phyloP scores from a whole-genome alignment of 108 stramenopile genomes.

The Discostella stelligeroides region DNA sequence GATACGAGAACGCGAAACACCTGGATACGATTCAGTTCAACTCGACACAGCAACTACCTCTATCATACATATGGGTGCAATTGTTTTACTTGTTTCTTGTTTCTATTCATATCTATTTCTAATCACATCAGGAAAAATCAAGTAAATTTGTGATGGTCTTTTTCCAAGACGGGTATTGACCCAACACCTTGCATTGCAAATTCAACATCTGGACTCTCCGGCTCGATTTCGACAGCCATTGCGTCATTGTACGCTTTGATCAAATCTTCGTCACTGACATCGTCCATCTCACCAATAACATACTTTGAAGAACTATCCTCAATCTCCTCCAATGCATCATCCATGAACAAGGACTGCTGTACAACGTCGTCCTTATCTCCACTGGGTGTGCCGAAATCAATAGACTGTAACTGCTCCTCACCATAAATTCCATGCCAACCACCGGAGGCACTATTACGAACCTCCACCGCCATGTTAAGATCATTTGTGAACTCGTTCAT shows the following conservation, averaged over 20 bases:
- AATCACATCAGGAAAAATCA: too few relatives aligned
- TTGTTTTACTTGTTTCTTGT: too few relatives aligned
- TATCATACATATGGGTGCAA: too few relatives aligned
- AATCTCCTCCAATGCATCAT: conserved; percentile 49
- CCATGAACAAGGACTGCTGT: conserved; percentile 51
- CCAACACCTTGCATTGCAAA: conserved; percentile 25
- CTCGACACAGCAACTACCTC: too few relatives aligned
- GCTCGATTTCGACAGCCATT: conserved; percentile 39
- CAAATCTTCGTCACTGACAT: conserved; percentile 45
- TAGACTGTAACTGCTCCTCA: conserved; percentile 30
- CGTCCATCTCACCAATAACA: conserved; percentile 41
- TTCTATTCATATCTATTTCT: too few relatives aligned
- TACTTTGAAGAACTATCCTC: conserved; percentile 33
- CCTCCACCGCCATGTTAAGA: conserved; percentile 37
- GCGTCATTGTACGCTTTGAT: conserved; percentile 54
- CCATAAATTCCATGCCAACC: conserved; percentile 45
- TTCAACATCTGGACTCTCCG: conserved; percentile 27
- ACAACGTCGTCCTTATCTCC: conserved; percentile 26
- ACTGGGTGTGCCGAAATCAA: conserved; percentile 38
- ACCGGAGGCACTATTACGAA: conserved; percentile 38
- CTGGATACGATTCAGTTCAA: too few relatives aligned
- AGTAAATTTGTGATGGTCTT: too few relatives aligned
- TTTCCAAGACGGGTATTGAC: conserved; percentile 3
- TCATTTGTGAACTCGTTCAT: conserved; percentile 8
- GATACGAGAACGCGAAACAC: too few relatives aligned